Base-by-base conservation (phyloP, 495 filamentous ascomycete genomes). In the Podospora anserina region DNA sequence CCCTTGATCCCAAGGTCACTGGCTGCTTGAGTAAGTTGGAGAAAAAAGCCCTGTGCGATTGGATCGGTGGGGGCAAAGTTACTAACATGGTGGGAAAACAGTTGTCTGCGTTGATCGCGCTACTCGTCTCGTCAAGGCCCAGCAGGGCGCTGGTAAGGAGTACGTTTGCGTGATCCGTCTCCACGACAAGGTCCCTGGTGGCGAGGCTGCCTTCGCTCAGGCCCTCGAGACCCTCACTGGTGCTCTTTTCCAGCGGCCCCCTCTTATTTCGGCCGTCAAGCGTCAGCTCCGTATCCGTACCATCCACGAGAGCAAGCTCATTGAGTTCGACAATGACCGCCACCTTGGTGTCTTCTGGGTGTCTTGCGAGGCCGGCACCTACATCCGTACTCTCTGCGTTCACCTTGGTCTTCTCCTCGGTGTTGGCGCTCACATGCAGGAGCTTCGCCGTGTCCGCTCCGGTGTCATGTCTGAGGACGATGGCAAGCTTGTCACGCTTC, bases 311-410 rank as follows among this genome's bases (percentile, higher is more conserved):
- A 93, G 90, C 84, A 94, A 94, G 81, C 83, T 97, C 44, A 90
- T 93, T 73, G 94, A 99, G 81, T 99, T 97, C 76, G 95, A 98
- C 80, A 97, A 98, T 78, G 93, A 98, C 66, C 88, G 95, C 69
- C 92, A 97, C 76, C 87, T 99, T n/a, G 96, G 90, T 79, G 93
- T 98, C 39, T 99, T 99, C 87, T 97, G 95, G 95, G 96, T 98
- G 68, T 94, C 91, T 80, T 99, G 95, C 79, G 95, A 99, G 81
- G 95, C 95, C 69, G 95, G 95, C 75, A 98, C 95, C 39, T 99
- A 99, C 76, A 97, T 99, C 77, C 91, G 95, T 81, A 98, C 96
- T 15, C 88, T 99, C 23, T 99, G 95, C 82, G 95, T 98, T 53
- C 95, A 99, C 82, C 81, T 99, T 70, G 95, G 95, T 68, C 84